phyloP scores from a whole-genome alignment of 371 early-diverging fungal genomes.

The Choanephora cucurbitarum region DNA sequence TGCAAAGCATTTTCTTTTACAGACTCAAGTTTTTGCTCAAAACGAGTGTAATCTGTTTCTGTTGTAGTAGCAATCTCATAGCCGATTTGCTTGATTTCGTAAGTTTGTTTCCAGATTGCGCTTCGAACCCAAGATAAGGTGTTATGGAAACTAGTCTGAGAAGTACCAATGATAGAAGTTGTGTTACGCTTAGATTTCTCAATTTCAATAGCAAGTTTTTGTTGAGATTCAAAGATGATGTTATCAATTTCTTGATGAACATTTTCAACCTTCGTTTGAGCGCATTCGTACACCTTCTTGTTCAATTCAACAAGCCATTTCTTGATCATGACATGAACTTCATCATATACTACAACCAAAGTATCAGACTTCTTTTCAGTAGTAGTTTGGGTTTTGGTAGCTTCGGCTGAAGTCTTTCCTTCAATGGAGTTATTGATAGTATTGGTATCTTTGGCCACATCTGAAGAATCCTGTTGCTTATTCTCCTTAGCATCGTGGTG shows the following conservation, averaged over 20 bases:
- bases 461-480: constrained; percentile 5
- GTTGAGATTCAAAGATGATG: constrained; percentile 28
- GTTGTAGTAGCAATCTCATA: constrained; percentile 16
- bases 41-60: constrained; percentile 5
- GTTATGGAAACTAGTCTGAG: constrained; percentile 32
- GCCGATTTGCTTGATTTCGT: constrained; percentile 26
- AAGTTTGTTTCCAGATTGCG: constrained; percentile 26
- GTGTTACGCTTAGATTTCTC: constrained; percentile 32
- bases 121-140: constrained; percentile 27
- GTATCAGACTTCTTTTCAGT: constrained; percentile 23
- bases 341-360: constrained; percentile 18
- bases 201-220: constrained; percentile 26
- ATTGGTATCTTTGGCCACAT: background rate
- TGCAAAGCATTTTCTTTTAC: constrained; percentile 17
- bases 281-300: constrained; percentile 25
- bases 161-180: constrained; percentile 24
- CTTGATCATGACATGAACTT: constrained; percentile 16
- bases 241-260: constrained; percentile 27
- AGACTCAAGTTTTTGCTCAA: constrained; percentile 12
- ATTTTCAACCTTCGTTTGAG: constrained; percentile 21
- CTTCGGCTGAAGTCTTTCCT: background rate
- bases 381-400: background rate
- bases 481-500: constrained; percentile 20
- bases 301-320: constrained; percentile 28
- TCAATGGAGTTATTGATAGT: constrained; percentile 8